Percentiles rank a stretch among this genome's conserved stretches.
These are phyloP conservation scores for Tylopilus intermedius DNA, from an alignment of 768 basidiomycete genomes.

Conservation along the genomic window DNA sequence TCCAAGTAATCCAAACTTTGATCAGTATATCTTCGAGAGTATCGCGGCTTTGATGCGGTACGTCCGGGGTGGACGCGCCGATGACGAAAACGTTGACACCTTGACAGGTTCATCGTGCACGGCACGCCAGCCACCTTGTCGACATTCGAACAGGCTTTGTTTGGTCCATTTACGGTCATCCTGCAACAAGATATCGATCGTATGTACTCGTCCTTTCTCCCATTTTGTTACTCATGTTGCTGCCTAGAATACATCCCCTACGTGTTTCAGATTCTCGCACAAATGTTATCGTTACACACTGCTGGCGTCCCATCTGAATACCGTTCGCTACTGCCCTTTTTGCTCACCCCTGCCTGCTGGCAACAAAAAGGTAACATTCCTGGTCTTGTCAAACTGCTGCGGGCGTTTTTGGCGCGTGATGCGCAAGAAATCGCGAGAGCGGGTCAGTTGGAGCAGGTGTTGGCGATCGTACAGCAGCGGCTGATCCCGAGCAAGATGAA, in stretches of 20 bases:
- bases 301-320: constrained; percentile 69
- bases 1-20: constrained; percentile 95
- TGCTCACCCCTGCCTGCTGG: constrained; percentile 86
- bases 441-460: constrained; percentile 70
- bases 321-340: constrained; percentile 69
- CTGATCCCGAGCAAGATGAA: constrained; percentile 83
- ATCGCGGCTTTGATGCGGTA: constrained; percentile 90
- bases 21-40: constrained; percentile 96
- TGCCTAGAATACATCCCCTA: constrained; percentile 85
- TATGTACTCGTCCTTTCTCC: constrained; percentile 32
- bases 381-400: constrained; percentile 82
- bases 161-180: constrained; percentile 83
- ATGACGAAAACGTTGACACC: neutral
- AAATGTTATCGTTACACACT: constrained; percentile 84
- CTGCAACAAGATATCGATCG: constrained; percentile 91
- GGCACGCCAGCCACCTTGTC: constrained; percentile 62
- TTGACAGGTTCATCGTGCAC: constrained; percentile 72
- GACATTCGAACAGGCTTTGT: constrained; percentile 75
- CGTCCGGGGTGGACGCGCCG: constrained; percentile 3
- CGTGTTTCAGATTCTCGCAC: constrained; percentile 92
- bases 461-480: constrained; percentile 88
- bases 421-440: constrained; percentile 57
- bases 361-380: constrained; percentile 93
- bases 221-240: neutral
- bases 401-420: constrained; percentile 76